A percentile compares a stretch with the other conserved stretches of the same genome.
Conservation (phyloP, 2,329 filamentous ascomycete genomes). For the Colletotrichum lindemuthianum region DNA sequence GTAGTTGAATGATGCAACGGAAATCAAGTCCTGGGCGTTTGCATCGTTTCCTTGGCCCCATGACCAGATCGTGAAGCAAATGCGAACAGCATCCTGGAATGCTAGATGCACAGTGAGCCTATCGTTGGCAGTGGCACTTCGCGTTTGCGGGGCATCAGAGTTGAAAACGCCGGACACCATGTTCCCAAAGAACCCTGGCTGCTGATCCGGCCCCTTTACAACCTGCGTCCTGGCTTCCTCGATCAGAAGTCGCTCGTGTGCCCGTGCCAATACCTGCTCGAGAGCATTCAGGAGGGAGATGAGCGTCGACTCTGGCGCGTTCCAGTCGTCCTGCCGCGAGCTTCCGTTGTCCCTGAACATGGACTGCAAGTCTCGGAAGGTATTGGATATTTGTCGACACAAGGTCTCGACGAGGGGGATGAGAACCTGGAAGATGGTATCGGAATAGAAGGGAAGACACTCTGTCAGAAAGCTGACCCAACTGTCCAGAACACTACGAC, state of each 20-base stretch:
- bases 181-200: conserved; percentile 90
- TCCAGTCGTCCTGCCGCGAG: conserved; percentile 38
- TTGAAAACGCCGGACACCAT: conserved; percentile 94
- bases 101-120: conserved; percentile 93
- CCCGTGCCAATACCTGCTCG: conserved; percentile 88
- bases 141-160: conserved; percentile 78
- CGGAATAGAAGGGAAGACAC: conserved; percentile 84
- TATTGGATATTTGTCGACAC: conserved; percentile 78
- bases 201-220: conserved; percentile 82
- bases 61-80: conserved; percentile 94
- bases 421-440: conserved; percentile 88
- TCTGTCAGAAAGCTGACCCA: conserved; percentile 90
- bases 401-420: conserved; percentile 92
- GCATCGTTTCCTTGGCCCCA: conserved; percentile 79
- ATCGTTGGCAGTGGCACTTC: conserved; percentile 90
- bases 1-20: conserved; percentile 85
- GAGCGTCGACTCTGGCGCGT: conserved; percentile 75
- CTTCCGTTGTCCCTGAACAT: conserved; percentile 61
- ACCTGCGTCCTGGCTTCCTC: conserved; percentile 78
- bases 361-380: conserved; percentile 76
- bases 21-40: conserved; percentile 69
- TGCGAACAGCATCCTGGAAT: conserved; percentile 93
- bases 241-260: conserved; percentile 81
- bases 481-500: conserved; percentile 83
- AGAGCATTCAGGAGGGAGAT: conserved; percentile 92